Base-by-base conservation (phyloP, 768 basidiomycete genomes). In the Postia placenta region DNA sequence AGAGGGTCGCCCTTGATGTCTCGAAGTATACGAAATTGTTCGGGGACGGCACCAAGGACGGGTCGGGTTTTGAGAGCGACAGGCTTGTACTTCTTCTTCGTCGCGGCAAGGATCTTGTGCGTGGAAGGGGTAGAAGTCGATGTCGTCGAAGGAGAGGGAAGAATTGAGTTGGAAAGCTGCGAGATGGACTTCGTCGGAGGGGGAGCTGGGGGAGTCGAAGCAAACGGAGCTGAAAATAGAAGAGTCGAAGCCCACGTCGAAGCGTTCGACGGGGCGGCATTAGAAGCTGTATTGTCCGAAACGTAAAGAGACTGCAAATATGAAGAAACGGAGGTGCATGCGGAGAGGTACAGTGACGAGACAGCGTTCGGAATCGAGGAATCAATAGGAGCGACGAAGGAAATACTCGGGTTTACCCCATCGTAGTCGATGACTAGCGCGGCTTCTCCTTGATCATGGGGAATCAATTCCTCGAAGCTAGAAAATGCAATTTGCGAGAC, bases 21-120 rank as follows among this genome's bases (percentile, higher is more conserved):
- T 20, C 58, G 49, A 0, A 55, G 22, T 11, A 59, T 52, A 11
- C 54, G 53, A 23, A 49, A 59, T 26, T 60, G 38, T 28, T 57
- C 49, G 1, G 61, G 57, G 4, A 60, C 25, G 2, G 51, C 43
- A 0, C 52, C 57, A 23, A 50, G 51, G 15, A 60, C 52, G 1
- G 60, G 62, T 14, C 48, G 45, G 0, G 54, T 45, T 12, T 57
- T 56, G 7, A 49, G 45, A 2, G 53, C 45, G 33, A 60, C 61
- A 7, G 53, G 51, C 42, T 63, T 63, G 49, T 63, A 63, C 28
- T 54, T 54, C 28, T 50, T 50, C 40, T 50, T 54, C 11, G 38
- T 27, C 22, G 51, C 24, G 23, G 33, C 6, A 22, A 23, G 48
- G 7, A 33, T 23, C 22, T 22, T 42, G n/a, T 40, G 39, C n/a